Conservation (phyloP, 352 stramenopile species). For the Phytophthora gonapodyides region DNA sequence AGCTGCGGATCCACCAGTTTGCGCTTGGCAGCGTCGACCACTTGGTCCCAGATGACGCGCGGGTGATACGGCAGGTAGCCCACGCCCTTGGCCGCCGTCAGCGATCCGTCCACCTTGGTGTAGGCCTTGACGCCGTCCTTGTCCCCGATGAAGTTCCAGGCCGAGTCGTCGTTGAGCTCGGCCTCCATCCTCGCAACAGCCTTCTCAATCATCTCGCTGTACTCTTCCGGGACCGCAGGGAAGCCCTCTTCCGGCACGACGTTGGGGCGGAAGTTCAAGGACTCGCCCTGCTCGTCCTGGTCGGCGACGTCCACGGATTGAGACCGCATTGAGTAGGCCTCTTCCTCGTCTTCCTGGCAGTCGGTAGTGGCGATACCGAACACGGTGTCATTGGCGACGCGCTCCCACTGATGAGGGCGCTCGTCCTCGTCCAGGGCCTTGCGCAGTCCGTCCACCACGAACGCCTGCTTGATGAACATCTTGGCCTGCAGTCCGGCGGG, state of each 20-base stretch:
- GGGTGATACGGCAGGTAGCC: constrained; percentile 59
- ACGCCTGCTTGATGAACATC: constrained; percentile 74
- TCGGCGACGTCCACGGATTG: constrained; percentile 21
- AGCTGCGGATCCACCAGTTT: constrained; percentile 65
- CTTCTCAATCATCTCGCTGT: constrained; percentile 63
- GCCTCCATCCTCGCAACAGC: constrained; percentile 56
- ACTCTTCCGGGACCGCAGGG: constrained; percentile 51
- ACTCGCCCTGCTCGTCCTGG: constrained; percentile 23
- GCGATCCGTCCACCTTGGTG: constrained; percentile 67
- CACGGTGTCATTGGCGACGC: constrained; percentile 55
- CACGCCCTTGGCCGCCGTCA: constrained; percentile 62
- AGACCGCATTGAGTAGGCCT: constrained; percentile 29
- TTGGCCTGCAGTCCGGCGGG: constrained; percentile 60
- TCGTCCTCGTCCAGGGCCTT: constrained; percentile 62
- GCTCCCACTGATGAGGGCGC: constrained; percentile 24
- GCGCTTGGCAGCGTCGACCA: constrained; percentile 53
- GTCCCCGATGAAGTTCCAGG: constrained; percentile 73
- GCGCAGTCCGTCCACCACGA: constrained; percentile 63
- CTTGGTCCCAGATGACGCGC: constrained; percentile 54
- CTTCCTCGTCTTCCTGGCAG: constrained; percentile 49
- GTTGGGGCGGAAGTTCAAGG: constrained; percentile 2
- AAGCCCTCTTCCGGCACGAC: constrained; percentile 49
- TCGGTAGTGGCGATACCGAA: constrained; percentile 55
- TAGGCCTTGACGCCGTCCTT: constrained; percentile 74
- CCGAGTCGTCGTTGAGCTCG: constrained; percentile 56